These are phyloP conservation scores for Fusarium devonianum DNA, from an alignment of 2,329 filamentous ascomycete genomes.

Conservation along the genomic window DNA sequence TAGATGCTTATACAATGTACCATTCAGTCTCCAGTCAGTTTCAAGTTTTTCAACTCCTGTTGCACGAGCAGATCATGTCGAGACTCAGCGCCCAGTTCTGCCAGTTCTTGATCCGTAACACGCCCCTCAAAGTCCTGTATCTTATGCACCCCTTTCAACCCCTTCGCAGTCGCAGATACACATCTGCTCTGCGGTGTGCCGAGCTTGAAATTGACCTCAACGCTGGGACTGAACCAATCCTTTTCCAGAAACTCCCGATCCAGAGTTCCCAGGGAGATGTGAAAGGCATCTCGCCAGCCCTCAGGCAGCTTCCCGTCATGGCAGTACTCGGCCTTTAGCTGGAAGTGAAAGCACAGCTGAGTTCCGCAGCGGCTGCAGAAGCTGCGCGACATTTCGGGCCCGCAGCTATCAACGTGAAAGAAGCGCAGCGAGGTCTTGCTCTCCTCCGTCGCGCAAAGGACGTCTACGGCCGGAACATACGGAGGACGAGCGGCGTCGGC, in stretches of 20 bases:
- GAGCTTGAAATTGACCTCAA: constrained; percentile 28
- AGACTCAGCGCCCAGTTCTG: background rate
- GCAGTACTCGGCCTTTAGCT: constrained; percentile 19
- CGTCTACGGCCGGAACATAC: constrained; percentile 30
- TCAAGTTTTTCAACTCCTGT: too few relatives aligned
- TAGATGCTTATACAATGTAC: too few relatives aligned
- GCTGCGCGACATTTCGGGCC: constrained; percentile 25
- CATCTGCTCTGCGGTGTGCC: constrained; percentile 30
- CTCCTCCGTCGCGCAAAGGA: constrained; percentile 21
- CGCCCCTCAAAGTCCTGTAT: constrained; percentile 17
- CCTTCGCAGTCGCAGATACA: constrained; percentile 29
- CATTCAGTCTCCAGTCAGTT: too few relatives aligned
- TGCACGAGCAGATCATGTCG: background rate
- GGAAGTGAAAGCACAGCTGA: constrained; percentile 30
- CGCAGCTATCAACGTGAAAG: constrained; percentile 34
- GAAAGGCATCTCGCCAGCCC: constrained; percentile 25
- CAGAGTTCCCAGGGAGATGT: constrained; percentile 28
- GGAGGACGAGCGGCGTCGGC: constrained; percentile 27
- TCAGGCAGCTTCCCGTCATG: constrained; percentile 25
- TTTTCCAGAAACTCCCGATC: constrained; percentile 34
- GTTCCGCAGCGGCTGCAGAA: constrained; percentile 42
- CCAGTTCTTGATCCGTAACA: constrained; percentile 21
- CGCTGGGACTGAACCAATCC: constrained; percentile 28
- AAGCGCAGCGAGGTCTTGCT: constrained; percentile 37
- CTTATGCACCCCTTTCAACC: constrained; percentile 20